A percentile compares a stretch with the other conserved stretches of the same genome.
phyloP scores from a whole-genome alignment of 2,329 filamentous ascomycete species.

The Phoma sp. region DNA sequence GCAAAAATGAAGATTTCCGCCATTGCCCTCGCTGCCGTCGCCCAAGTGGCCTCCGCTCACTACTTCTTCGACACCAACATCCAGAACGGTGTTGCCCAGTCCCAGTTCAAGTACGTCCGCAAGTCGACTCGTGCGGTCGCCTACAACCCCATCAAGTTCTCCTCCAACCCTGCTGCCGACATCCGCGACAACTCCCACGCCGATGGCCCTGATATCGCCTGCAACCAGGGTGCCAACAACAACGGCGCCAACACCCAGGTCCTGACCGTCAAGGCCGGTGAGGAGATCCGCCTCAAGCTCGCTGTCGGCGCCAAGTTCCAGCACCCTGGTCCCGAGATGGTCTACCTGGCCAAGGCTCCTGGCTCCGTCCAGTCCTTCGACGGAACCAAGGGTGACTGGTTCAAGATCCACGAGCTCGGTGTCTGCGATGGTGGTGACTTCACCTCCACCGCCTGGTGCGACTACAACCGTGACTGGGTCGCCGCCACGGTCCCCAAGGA shows the following conservation, averaged over 20 bases:
- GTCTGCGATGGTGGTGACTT: conserved; percentile 27
- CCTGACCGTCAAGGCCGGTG: conserved; percentile 29
- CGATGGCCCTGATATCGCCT: conserved; percentile 32
- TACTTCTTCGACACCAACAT: conserved; percentile 35
- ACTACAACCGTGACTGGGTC: conserved; percentile 29
- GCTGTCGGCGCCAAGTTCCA: conserved; percentile 29
- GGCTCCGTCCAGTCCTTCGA: conserved; percentile 24
- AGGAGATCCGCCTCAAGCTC: conserved; percentile 27
- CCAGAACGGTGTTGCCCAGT: conserved; percentile 9
- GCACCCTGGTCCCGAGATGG: conserved; percentile 32
- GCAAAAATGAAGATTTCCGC: conserved; percentile 15
- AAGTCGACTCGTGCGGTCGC: conserved; percentile 25
- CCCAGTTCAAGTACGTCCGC: conserved; percentile 29
- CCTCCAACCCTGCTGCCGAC: conserved; percentile 20
- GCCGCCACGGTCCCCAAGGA: conserved; percentile 46
- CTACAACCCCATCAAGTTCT: conserved; percentile 37
- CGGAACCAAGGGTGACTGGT: conserved; percentile 35
- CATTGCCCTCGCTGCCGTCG: conserved; percentile 9
- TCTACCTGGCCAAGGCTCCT: conserved; percentile 41
- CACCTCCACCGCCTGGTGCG: conserved; percentile 30
- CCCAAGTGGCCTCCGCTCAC: conserved; percentile 28
- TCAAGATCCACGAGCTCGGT: conserved; percentile 38
- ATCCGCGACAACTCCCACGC: conserved; percentile 28
- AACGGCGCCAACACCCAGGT: conserved; percentile 15
- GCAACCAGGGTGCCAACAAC: conserved; percentile 33